A percentile compares a stretch with the other conserved stretches of the same genome.
Evolutionary conservation across 139 green algal species (phyloP).

Genomic region (Penium margaritaceum): DNA sequence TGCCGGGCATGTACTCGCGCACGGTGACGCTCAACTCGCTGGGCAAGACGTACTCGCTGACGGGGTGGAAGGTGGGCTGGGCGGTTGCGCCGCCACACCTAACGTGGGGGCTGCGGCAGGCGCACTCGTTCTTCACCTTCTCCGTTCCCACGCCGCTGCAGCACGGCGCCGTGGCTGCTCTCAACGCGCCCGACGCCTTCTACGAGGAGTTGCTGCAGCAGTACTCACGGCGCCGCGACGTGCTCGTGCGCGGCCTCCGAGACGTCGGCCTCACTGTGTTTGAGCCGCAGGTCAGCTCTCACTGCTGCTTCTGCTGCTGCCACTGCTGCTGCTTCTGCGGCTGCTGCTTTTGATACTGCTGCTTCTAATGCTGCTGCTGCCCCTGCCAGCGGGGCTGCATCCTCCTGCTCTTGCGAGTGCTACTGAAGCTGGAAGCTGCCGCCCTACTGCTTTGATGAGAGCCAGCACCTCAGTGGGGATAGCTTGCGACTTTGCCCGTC

Average conservation of each 20-base stretch:
- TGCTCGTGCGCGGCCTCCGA: constrained; percentile 24
- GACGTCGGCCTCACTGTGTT: constrained; percentile 36
- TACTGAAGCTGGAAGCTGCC: too few species aligned
- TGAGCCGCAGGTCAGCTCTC: constrained; percentile 40
- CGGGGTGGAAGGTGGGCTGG: constrained; percentile 45
- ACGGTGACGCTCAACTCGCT: constrained; percentile 40
- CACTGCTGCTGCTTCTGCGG: too few species aligned
- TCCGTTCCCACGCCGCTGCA: constrained; percentile 34
- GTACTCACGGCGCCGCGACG: not conserved
- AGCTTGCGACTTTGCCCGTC: too few species aligned
- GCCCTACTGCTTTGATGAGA: too few species aligned
- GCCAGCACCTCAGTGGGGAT: too few species aligned
- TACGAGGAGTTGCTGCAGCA: constrained; percentile 28
- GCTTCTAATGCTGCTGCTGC: too few species aligned
- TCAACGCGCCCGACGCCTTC: constrained; percentile 18
- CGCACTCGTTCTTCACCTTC: constrained; percentile 40
- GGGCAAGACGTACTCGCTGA: constrained; percentile 41
- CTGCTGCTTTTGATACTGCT: too few species aligned
- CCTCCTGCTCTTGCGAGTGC: too few species aligned
- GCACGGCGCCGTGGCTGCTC: constrained; percentile 25
- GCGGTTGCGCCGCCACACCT: constrained; percentile 21
- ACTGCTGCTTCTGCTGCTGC: too few species aligned
- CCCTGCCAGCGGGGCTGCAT: too few species aligned
- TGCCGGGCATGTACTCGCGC: constrained; percentile 41
- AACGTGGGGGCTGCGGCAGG: constrained; percentile 24